Percentiles rank a stretch among this genome's conserved stretches.
Evolutionary conservation across 164 flowering plant genomes (phyloP).

Genomic region (Euptelea pleiosperma): DNA sequence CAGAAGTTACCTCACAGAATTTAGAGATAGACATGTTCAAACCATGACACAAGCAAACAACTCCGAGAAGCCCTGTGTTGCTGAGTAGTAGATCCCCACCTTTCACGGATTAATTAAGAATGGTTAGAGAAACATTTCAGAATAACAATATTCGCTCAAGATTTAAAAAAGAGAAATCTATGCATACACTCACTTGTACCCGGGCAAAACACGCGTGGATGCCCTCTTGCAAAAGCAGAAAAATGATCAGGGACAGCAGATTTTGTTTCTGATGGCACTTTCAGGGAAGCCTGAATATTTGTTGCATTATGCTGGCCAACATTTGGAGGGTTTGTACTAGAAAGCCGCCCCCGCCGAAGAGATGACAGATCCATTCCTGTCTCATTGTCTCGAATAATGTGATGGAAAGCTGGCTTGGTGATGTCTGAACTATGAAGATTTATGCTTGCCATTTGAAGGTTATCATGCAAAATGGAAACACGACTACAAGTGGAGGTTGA

Average conservation of each 20-base stretch:
- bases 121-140: neutral
- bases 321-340: constrained; percentile 13
- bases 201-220: constrained; percentile 53
- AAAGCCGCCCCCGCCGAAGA: constrained; percentile 17
- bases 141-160: neutral
- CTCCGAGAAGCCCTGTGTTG: constrained; percentile 55
- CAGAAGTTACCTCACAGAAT: constrained; percentile 55
- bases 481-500: constrained; percentile 13
- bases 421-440: constrained; percentile 20
- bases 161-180: neutral
- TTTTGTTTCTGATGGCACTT: constrained; percentile 16
- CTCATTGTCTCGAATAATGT: constrained; percentile 21
- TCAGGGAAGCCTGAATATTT: constrained; percentile 15
- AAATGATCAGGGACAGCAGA: constrained; percentile 15
- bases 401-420: constrained; percentile 22
- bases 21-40: constrained; percentile 52
- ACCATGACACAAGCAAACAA: constrained; percentile 60
- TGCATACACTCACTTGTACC: constrained; percentile 39
- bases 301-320: constrained; percentile 14
- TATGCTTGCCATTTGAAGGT: constrained; percentile 17
- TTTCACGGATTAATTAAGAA: constrained; percentile 16
- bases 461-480: constrained; percentile 18
- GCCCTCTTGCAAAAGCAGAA: constrained; percentile 24
- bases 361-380: constrained; percentile 18
- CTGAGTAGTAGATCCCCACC: constrained; percentile 64